Base-by-base conservation (phyloP, 202 grass and related monocot genomes). In the Panicum hallii region DNA sequence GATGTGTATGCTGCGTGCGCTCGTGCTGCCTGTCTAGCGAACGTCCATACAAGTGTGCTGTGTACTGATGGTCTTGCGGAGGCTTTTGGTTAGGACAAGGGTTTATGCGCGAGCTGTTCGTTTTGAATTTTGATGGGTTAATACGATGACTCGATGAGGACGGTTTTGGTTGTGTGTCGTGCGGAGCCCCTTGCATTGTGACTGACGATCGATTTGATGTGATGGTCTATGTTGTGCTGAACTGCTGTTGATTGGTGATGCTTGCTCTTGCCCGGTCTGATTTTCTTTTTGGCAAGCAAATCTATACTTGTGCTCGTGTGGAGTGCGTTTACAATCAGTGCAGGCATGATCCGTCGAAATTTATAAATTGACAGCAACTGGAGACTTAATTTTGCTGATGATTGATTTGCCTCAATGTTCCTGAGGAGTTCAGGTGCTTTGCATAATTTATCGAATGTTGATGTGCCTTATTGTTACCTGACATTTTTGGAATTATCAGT, bases 111-210 rank as follows among this genome's bases (percentile, higher is more conserved):
- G 36, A 30, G 22, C 38, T 32, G 52, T 61, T 82, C 6, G 42
- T 69, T 74, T 67, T 82, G 36, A 15, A 55, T 69, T 67, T 67
- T 87, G 7, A 45, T 55, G n/a, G 77, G 26, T 26, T 26, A 26
- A 26, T 26, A 26, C 26, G 26, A 32, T 34, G 40, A 4, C 48
- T 73, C 28, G 19, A 13, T 16, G 43, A 54, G 52, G 73, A 76
- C 23, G 32, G 43, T 72, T 72, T 20, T 16, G 40, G 42, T 46
- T 77, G 14, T 49, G 11, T 19, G n/a, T 52, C 78, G 32, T 6
- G 10, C 55, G 55, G 40, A 23, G 7, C 43, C 19, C 7, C 15
- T 6, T 72, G 54, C 43, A 7, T 12, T 22, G 62, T 52, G 50
- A 43, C 5, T 44, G 14, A 1, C 11, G 7, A 46, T 63, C 4